Base-by-base conservation (phyloP, 2,329 filamentous ascomycete genomes). In the Fonsecaea nubica region DNA sequence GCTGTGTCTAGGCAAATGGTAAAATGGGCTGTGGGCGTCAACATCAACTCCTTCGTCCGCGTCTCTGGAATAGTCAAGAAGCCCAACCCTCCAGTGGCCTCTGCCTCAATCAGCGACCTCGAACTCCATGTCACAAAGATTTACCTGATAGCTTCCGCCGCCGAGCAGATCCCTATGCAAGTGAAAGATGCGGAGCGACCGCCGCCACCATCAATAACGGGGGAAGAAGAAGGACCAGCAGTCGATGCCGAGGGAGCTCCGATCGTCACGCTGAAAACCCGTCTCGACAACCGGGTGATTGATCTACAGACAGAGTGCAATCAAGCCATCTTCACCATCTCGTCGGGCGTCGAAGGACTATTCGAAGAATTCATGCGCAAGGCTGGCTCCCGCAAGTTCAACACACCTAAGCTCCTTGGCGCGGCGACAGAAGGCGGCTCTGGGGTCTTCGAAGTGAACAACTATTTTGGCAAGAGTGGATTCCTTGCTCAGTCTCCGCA, bases 221-320 rank as follows among this genome's bases (percentile, higher is more conserved):
- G 84, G 66, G 81, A 84, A 67, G 79, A 81, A 58, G 74, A 74
- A 52, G 78, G 82, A 67, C 38, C 40, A 10, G 57, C 57, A 18
- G 80, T 83, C 62, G 85, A 85, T 66, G 81, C 83, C 9, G 81
- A 82, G 35, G 82, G 81, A 48, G 77, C 82, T 58, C 92, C 93
- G 0, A 86, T 91, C 60, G 93, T 96, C 35, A 90, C 87, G 67
- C 87, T 98, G 78, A 88, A 89, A 75, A 96, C 92, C 1, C 89
- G 94, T 72, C 86, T 97, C 58, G 91, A 96, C 83, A 97, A 98
- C 85, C 89, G 92, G 67, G 92, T 92, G 60, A 91, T 99, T 82
- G 93, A 97, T 81, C 91, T 97, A 76, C 90, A 95, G 64, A 92
- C 92, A 0, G 92, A 93, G 69, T 90, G 96, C 69, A 96, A 95